Conservation (phyloP, 441 rosid species). For the Macaranga tanarius region DNA sequence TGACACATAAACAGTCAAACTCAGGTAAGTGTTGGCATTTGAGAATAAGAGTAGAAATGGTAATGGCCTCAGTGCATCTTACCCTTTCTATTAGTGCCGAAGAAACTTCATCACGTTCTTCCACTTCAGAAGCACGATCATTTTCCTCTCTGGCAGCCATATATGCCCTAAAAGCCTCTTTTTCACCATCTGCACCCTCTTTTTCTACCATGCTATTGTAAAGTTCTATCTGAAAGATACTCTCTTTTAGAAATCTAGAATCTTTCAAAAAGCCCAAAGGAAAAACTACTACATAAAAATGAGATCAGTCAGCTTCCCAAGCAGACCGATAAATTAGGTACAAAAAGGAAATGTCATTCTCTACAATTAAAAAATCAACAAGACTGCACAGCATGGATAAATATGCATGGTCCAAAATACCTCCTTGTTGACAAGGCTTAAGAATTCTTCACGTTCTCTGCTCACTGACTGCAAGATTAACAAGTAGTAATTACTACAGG, state of each 20-base stretch:
- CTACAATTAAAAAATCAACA: neutral
- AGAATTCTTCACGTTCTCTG: constrained; percentile 87
- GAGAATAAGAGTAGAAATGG: neutral
- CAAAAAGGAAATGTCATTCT: neutral
- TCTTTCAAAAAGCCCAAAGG: neutral
- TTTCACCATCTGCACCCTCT: constrained; percentile 61
- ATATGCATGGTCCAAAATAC: constrained; percentile 34
- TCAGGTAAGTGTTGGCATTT: constrained; percentile 2
- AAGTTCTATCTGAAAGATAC: constrained; percentile 57
- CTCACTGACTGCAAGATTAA: constrained; percentile 76
- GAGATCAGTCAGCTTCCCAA: neutral
- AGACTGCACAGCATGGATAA: neutral
- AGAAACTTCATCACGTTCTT: constrained; percentile 59
- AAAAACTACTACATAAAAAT: neutral
- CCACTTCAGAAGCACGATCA: constrained; percentile 43
- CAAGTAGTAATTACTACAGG: constrained; percentile 15
- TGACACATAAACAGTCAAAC: constrained; percentile 22
- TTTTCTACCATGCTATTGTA: constrained; percentile 72
- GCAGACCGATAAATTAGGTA: constrained; percentile 13
- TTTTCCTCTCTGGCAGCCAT: constrained; percentile 69
- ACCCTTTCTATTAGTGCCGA: constrained; percentile 78
- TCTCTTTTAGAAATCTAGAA: neutral
- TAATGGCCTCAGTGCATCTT: neutral
- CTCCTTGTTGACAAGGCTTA: constrained; percentile 86
- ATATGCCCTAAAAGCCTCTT: constrained; percentile 66